Conservation (phyloP, 2,329 filamentous ascomycete genomes). For the Aspergillus sergii region DNA sequence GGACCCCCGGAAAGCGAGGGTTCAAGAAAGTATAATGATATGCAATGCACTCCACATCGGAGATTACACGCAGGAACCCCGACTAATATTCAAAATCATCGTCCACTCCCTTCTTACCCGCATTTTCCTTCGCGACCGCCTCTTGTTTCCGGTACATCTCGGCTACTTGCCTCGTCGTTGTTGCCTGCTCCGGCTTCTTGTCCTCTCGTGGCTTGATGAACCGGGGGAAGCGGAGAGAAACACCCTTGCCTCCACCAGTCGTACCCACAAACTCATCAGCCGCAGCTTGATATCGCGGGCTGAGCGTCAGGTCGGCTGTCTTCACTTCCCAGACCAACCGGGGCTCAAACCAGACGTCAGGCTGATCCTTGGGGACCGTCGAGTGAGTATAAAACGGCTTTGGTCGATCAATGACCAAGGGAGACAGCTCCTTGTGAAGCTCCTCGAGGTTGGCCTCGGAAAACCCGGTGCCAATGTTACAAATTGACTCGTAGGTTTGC, state of each 20-base stretch:
- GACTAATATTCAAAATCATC: slow-evolving; percentile 94
- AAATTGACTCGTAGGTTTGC: slow-evolving; percentile 90
- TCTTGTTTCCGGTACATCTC: slow-evolving; percentile 98
- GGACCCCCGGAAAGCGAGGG: not conserved
- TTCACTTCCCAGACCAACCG: slow-evolving; percentile 96
- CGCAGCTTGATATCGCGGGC: slow-evolving; percentile 90
- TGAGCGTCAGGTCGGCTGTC: slow-evolving; percentile 91
- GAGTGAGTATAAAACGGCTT: slow-evolving; percentile 96
- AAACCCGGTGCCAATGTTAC: slow-evolving; percentile 98
- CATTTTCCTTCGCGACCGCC: slow-evolving; percentile 79
- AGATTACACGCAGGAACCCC: not conserved
- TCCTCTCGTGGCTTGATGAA: slow-evolving; percentile 93
- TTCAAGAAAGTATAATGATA: not conserved
- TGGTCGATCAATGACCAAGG: slow-evolving; percentile 79
- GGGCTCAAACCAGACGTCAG: slow-evolving; percentile 98
- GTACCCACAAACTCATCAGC: slow-evolving; percentile 76
- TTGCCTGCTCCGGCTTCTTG: slow-evolving; percentile 93
- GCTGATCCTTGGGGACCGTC: slow-evolving; percentile 82
- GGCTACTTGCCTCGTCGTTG: slow-evolving; percentile 78
- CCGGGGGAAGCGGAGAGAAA: slow-evolving; percentile 86
- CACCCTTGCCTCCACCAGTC: slow-evolving; percentile 70
- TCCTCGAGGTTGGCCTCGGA: slow-evolving; percentile 92
- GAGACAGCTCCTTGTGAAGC: slow-evolving; percentile 73
- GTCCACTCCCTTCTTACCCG: slow-evolving; percentile 85
- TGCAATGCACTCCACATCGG: not conserved